Evolutionary conservation across 75 land plant species (phyloP).

Genomic region (Gnetum montanum): DNA sequence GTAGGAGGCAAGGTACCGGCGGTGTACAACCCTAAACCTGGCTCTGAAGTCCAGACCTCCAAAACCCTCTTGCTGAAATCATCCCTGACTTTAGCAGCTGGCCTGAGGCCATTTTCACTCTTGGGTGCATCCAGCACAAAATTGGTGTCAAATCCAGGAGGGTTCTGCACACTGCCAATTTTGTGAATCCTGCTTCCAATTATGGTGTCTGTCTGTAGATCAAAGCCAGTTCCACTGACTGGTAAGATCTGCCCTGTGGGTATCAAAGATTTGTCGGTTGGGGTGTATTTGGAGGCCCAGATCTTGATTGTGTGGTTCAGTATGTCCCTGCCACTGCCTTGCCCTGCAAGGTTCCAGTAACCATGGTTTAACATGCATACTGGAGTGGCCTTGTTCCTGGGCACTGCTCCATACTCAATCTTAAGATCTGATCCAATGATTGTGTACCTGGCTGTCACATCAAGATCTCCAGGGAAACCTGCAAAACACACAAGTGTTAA

Average conservation of each 20-base stretch:
- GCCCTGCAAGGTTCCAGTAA: slow-evolving; percentile 82
- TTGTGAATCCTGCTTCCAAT: slow-evolving; percentile 32
- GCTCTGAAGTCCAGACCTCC: slow-evolving; percentile 44
- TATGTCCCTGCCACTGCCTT: slow-evolving; percentile 38
- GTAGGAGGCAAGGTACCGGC: slow-evolving; percentile 17
- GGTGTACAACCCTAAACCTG: slow-evolving; percentile 70
- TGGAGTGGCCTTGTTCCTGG: slow-evolving; percentile 55
- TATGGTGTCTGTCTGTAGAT: slow-evolving; percentile 26
- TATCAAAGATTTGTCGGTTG: slow-evolving; percentile 40
- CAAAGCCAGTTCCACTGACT: slow-evolving; percentile 60
- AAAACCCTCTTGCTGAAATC: slow-evolving; percentile 29
- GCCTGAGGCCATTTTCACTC: slow-evolving; percentile 14
- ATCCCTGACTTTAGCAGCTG: slow-evolving; percentile 34
- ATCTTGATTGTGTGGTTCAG: slow-evolving; percentile 37
- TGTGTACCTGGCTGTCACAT: slow-evolving; percentile 34
- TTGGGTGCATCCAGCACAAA: slow-evolving; percentile 32
- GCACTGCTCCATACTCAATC: slow-evolving; percentile 34
- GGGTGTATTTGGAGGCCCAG: slow-evolving; percentile 38
- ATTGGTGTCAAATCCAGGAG: slow-evolving; percentile 58
- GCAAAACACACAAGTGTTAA: background rate
- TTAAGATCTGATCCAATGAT: slow-evolving; percentile 17
- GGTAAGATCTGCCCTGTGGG: slow-evolving; percentile 50
- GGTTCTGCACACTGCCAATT: background rate
- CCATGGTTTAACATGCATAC: slow-evolving; percentile 58
- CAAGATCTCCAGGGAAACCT: slow-evolving; percentile 71